Conservation (phyloP, 2,329 filamentous ascomycete species). For the Aspergillus pseudoviridinutans region DNA sequence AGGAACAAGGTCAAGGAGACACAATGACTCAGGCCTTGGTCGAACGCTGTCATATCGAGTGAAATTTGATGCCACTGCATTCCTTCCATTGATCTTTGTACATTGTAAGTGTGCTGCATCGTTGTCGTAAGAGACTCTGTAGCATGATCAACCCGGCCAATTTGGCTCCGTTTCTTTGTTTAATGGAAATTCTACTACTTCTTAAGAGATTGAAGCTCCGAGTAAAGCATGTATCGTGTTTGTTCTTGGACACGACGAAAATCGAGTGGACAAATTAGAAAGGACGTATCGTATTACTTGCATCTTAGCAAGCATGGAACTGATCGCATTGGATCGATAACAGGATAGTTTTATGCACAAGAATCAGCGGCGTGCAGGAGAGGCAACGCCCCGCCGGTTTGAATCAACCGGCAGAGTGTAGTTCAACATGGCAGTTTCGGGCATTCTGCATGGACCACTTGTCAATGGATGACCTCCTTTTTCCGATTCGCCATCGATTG, state of each 20-base stretch:
- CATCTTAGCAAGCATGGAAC: slow-evolving; percentile 2
- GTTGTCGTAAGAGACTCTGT: neutral
- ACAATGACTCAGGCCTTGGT: neutral
- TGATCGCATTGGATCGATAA: slow-evolving; percentile 13
- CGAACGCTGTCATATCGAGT: neutral
- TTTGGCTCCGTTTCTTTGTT: neutral
- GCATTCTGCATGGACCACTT: slow-evolving; percentile 10
- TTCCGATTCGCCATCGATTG: neutral
- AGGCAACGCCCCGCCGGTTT: slow-evolving; percentile 19
- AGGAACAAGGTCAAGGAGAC: neutral
- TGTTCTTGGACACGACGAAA: neutral
- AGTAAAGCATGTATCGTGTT: neutral
- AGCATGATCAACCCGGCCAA: neutral
- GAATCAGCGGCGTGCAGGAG: slow-evolving; percentile 22
- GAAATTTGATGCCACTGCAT: neutral
- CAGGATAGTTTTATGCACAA: slow-evolving; percentile 19
- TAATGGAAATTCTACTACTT: neutral
- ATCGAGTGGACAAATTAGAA: slow-evolving; percentile 1
- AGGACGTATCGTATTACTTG: slow-evolving; percentile 9
- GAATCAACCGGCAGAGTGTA: slow-evolving; percentile 23
- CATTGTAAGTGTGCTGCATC: neutral
- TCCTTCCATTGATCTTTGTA: neutral
- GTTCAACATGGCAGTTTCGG: slow-evolving; percentile 11
- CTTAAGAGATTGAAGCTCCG: neutral
- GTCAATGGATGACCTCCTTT: slow-evolving; percentile 1